Base-by-base conservation (phyloP, 2,329 filamentous ascomycete species). In the Pyricularia pennisetigena region DNA sequence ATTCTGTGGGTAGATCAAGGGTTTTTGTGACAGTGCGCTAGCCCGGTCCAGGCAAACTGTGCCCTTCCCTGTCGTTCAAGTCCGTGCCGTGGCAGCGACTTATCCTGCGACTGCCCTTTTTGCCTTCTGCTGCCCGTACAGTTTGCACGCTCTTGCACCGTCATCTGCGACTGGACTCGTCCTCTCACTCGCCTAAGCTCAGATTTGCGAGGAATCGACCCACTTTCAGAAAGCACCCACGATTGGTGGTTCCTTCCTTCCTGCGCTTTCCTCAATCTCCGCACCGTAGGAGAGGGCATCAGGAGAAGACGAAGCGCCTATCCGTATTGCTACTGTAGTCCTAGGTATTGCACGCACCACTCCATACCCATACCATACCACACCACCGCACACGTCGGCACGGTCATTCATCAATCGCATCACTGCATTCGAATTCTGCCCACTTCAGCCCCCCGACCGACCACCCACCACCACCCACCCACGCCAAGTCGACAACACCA, bases 151-250 rank as follows among this genome's bases (percentile, higher is more conserved):
- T 24, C n/a, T 35, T 41, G 26, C 23, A 65, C 41, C 64, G 5
- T 35, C 23, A 49, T 24, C 29, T 24, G 30, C 64, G 64, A 65
- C 63, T 64, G 63, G 29, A 64, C 30, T 41, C 41, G 30, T 41
- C 41, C 30, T 65, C 64, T 41, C 28, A 66, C 65, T 66, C 65
- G 65, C 35, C 72, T 73, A 71, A 72, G 71, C 72, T 70, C 71
- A 73, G 72, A 72, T 71, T 70, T 68, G 69, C 68, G 68, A 71
- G 69, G 70, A 71, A 72, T 72, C 71, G 72, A 68, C 72, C 72
- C 72, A 73, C 72, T 68, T 68, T 70, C 67, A 5, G 57, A 23
- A 68, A 61, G 23, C 9, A 12, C n/a, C 57, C 57, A 70, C 64
- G 35, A 67, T 68, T 68, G 57, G 35, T 41, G 61, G 49, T 29